Conservation (phyloP, 148 eudicot species). For the Bassia scoparia region DNA sequence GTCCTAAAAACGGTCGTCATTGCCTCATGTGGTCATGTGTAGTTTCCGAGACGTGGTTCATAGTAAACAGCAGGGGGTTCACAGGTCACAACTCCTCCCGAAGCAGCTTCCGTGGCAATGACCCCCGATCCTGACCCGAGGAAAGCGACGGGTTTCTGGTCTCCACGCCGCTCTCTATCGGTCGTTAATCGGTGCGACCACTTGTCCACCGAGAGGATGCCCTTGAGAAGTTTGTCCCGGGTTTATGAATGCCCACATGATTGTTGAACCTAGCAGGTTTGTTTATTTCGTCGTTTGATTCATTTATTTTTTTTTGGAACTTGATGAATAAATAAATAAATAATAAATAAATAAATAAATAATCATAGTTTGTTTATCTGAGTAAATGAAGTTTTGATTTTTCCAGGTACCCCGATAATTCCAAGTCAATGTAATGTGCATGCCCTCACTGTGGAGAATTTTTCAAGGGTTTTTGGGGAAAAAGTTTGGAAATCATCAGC, state of each 20-base stretch:
- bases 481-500: constrained; percentile 93
- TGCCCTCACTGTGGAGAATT: constrained; percentile 91
- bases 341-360: no score
- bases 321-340: not conserved
- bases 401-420: constrained; percentile 62
- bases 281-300: not conserved
- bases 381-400: not conserved
- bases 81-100: constrained; percentile 73
- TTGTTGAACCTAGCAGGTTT: constrained; percentile 84
- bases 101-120: constrained; percentile 54
- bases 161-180: constrained; percentile 33
- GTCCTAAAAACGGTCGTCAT: constrained; percentile 36
- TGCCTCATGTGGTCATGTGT: constrained; percentile 67
- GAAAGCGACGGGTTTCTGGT: constrained; percentile 23
- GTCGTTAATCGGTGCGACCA: constrained; percentile 37
- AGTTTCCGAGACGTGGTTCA: constrained; percentile 70
- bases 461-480: constrained; percentile 74
- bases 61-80: constrained; percentile 73
- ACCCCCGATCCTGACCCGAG: constrained; percentile 40
- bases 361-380: not conserved
- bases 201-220: constrained; percentile 57
- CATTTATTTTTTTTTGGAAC: not conserved
- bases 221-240: constrained; percentile 75
- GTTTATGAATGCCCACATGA: constrained; percentile 79
- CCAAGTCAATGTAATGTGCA: constrained; percentile 71